Percentiles rank a stretch among this genome's conserved stretches.
phyloP scores from a whole-genome alignment of 2,329 filamentous ascomycete genomes.

The Rosellinia necatrix region DNA sequence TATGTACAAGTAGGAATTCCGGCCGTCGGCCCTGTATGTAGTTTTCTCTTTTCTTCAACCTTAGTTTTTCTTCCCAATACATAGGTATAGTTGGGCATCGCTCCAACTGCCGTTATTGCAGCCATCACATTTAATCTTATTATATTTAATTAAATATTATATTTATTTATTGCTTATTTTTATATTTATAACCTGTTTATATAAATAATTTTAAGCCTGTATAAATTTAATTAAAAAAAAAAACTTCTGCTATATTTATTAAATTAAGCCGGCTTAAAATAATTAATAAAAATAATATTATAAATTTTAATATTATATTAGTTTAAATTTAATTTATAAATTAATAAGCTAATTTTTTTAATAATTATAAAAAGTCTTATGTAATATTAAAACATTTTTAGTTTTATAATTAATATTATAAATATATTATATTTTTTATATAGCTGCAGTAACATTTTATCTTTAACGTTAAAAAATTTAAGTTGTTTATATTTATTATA shows the following conservation, averaged over 20 bases:
- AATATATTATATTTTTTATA: conserved; percentile 5
- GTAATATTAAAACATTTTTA: conserved; percentile 2
- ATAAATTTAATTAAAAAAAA: neutral
- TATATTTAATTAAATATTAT: neutral
- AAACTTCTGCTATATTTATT: neutral
- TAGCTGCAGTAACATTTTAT: neutral
- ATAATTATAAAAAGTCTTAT: neutral
- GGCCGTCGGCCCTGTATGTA: too few relatives aligned
- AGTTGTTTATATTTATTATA: neutral
- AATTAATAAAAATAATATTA: conserved; percentile 1
- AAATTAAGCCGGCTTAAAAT: conserved; percentile 1
- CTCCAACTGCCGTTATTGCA: too few relatives aligned
- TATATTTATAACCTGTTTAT: neutral
- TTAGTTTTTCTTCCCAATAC: too few relatives aligned
- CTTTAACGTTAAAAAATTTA: conserved; percentile 1
- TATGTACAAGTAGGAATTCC: too few relatives aligned
- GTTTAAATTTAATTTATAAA: neutral
- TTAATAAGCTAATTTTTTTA: neutral
- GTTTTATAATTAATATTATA: neutral
- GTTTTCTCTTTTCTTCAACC: too few relatives aligned
- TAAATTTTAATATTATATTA: neutral
- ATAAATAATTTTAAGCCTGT: neutral
- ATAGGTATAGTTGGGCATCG: too few relatives aligned
- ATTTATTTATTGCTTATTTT: neutral
- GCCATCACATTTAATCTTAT: too few relatives aligned